These are phyloP conservation scores for Lasiodiplodia sp. DNA, from an alignment of 2,329 filamentous ascomycete genomes.

Conservation along the genomic window DNA sequence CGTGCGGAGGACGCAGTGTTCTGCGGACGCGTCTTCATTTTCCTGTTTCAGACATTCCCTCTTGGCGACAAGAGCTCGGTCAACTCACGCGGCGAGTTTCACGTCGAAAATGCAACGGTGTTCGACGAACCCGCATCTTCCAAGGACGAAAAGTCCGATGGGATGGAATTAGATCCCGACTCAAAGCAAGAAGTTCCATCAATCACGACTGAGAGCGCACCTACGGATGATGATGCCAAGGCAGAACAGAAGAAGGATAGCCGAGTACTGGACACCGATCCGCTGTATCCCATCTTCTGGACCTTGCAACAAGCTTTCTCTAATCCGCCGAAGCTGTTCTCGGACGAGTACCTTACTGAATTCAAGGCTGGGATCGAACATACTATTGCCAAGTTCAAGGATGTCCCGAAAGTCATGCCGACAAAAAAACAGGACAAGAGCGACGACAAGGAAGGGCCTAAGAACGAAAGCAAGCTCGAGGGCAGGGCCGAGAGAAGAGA, in stretches of 20 bases:
- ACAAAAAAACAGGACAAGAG: conserved; percentile 58
- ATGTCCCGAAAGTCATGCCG: conserved; percentile 71
- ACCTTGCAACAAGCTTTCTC: conserved; percentile 90
- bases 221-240: conserved; percentile 53
- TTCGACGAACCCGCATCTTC: conserved; percentile 69
- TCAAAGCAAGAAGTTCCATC: conserved; percentile 38
- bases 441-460: conserved; percentile 42
- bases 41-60: conserved; percentile 97
- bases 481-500: not conserved
- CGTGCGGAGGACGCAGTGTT: conserved; percentile 96
- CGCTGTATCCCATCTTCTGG: conserved; percentile 93
- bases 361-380: conserved; percentile 70
- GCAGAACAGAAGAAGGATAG: conserved; percentile 54
- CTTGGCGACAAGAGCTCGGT: conserved; percentile 97
- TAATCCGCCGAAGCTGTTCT: conserved; percentile 83
- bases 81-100: conserved; percentile 94
- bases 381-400: conserved; percentile 78
- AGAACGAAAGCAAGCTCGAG: conserved; percentile 36
- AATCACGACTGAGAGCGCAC: conserved; percentile 54
- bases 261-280: conserved; percentile 67
- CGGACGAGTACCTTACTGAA: conserved; percentile 68
- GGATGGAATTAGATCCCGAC: conserved; percentile 72
- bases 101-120: conserved; percentile 90
- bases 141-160: conserved; percentile 52
- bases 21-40: conserved; percentile 96